Conservation (phyloP, 805 yeast genomes). For the Sugiyamaella floridensis region DNA sequence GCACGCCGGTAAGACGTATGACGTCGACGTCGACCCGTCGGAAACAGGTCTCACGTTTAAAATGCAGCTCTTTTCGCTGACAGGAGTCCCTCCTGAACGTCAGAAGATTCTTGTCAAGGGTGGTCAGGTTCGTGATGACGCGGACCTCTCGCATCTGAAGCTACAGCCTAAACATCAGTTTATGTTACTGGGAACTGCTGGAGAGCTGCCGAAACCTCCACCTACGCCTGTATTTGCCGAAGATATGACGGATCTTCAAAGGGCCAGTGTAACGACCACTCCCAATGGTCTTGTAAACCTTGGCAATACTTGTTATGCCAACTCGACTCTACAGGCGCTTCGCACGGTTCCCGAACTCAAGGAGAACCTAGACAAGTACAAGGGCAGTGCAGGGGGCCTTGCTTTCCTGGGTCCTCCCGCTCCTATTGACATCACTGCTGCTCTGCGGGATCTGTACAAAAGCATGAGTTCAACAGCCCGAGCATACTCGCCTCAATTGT, state of each 20-base stretch:
- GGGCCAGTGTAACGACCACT: slow-evolving; percentile 30
- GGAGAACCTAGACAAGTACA: slow-evolving; percentile 37
- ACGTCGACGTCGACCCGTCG: slow-evolving; percentile 44
- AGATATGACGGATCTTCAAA: slow-evolving; percentile 49
- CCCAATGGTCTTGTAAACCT: slow-evolving; percentile 65
- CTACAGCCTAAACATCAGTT: slow-evolving; percentile 60
- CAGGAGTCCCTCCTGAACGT: slow-evolving; percentile 79
- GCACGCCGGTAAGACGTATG: slow-evolving; percentile 63
- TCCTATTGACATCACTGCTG: slow-evolving; percentile 24
- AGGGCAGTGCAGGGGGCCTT: slow-evolving; percentile 19
- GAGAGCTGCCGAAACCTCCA: slow-evolving; percentile 43
- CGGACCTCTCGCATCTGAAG: slow-evolving; percentile 43
- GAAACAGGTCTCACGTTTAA: slow-evolving; percentile 62
- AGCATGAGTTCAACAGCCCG: slow-evolving; percentile 29
- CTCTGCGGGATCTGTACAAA: slow-evolving; percentile 27
- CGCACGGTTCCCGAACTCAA: slow-evolving; percentile 43
- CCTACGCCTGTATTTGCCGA: slow-evolving; percentile 56
- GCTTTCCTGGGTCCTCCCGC: slow-evolving; percentile 18
- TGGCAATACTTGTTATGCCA: slow-evolving; percentile 75
- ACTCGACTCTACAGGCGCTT: slow-evolving; percentile 59
- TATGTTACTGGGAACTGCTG: slow-evolving; percentile 92
- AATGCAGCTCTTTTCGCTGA: slow-evolving; percentile 58
- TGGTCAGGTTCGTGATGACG: slow-evolving; percentile 75
- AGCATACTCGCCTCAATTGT: slow-evolving; percentile 60
- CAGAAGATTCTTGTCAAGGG: slow-evolving; percentile 88